phyloP scores from a whole-genome alignment of 2,329 filamentous ascomycete species.

The Aureobasidium sp. region DNA sequence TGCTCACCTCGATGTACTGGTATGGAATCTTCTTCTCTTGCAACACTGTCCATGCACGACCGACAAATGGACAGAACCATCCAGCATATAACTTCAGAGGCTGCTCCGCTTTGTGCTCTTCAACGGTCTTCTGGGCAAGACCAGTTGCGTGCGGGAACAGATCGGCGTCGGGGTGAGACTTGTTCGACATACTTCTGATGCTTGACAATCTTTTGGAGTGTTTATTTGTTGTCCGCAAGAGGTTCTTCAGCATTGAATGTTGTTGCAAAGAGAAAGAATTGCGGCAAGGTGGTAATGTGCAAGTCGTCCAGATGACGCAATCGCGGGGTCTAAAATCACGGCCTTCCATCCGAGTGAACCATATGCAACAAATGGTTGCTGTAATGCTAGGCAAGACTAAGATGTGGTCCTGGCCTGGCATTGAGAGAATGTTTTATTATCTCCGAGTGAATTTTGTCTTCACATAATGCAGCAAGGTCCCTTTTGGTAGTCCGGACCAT shows the following conservation, averaged over 20 bases:
- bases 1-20: constrained; percentile 37
- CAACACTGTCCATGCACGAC: constrained; percentile 66
- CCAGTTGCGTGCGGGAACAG: constrained; percentile 41
- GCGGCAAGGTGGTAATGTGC: neutral
- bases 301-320: constrained; percentile 12
- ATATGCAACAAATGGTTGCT: neutral
- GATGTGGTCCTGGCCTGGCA: neutral
- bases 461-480: constrained; percentile 28
- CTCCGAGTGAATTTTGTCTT: neutral
- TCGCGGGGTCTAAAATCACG: neutral
- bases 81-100: constrained; percentile 30
- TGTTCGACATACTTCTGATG: constrained; percentile 7
- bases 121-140: constrained; percentile 33
- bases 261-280: neutral
- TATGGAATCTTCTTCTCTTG: constrained; percentile 67
- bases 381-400: too few relatives aligned
- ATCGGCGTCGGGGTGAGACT: constrained; percentile 35
- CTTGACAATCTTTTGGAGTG: neutral
- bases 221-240: neutral
- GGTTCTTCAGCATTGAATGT: neutral
- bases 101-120: constrained; percentile 26
- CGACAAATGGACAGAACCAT: constrained; percentile 53
- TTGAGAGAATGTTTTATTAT: too few relatives aligned
- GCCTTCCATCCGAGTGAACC: neutral
- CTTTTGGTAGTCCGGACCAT: constrained; percentile 31